phyloP scores from a whole-genome alignment of 225 moss, liverwort and hornwort genomes.

The Marchantia paleacea region DNA sequence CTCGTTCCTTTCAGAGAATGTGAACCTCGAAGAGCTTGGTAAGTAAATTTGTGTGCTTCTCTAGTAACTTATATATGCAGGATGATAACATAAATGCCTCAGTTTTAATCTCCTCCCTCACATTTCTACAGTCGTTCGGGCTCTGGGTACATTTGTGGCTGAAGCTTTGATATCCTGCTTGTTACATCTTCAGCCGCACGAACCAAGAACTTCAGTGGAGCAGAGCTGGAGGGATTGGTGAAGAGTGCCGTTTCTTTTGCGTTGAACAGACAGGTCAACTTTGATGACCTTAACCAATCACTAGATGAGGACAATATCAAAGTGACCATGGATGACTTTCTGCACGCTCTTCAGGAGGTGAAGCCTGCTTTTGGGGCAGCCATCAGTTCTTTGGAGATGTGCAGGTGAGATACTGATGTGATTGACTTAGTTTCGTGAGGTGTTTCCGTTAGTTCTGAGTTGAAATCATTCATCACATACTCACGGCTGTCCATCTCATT shows the following conservation, averaged over 20 bases:
- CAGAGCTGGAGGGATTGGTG: slow-evolving; percentile 94
- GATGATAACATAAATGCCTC: not conserved
- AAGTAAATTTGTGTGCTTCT: slow-evolving; percentile 9
- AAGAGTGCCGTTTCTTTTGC: slow-evolving; percentile 97
- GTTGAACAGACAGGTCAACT: slow-evolving; percentile 80
- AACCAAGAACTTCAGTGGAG: slow-evolving; percentile 95
- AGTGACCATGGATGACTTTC: slow-evolving; percentile 73
- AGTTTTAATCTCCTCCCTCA: not conserved
- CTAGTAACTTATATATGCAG: not conserved
- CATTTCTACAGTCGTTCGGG: not conserved
- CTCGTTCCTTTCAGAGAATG: slow-evolving; percentile 68
- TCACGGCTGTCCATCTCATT: not conserved
- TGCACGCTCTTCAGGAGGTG: slow-evolving; percentile 69
- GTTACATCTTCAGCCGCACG: slow-evolving; percentile 47
- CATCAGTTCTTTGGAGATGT: slow-evolving; percentile 74
- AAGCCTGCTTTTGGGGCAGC: slow-evolving; percentile 94
- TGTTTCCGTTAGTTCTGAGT: not conserved
- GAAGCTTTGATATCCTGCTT: not conserved
- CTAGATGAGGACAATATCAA: slow-evolving; percentile 94
- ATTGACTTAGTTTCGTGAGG: not conserved
- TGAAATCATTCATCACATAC: not conserved
- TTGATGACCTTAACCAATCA: slow-evolving; percentile 68
- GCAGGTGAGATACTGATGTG: slow-evolving; percentile 54
- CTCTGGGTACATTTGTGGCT: not conserved
- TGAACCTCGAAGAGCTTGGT: slow-evolving; percentile 68